phyloP scores from a whole-genome alignment of 495 filamentous ascomycete genomes.

The Neurospora sp. region DNA sequence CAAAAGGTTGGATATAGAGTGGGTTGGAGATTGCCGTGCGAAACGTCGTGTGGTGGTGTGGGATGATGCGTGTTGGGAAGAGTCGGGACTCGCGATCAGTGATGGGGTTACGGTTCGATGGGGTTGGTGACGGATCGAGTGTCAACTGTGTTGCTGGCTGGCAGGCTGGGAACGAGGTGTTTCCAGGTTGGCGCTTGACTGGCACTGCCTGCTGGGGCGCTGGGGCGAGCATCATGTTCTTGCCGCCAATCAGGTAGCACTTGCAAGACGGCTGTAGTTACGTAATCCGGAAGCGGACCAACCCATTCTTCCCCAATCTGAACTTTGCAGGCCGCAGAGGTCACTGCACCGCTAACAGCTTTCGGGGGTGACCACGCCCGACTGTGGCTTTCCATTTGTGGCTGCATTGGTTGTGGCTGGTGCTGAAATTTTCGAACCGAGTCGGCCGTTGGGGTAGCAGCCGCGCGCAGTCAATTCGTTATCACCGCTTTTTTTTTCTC shows the following conservation, averaged over 20 bases:
- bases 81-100: conserved; percentile 7
- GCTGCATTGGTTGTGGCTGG: not conserved
- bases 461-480: not conserved
- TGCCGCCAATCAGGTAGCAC: conserved; percentile 1
- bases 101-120: conserved; percentile 11
- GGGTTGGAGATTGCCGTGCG: not conserved
- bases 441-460: not conserved
- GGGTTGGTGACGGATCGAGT: conserved; percentile 17
- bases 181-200: conserved; percentile 32
- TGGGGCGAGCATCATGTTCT: conserved; percentile 15
- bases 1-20: conserved; percentile 8
- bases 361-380: not conserved
- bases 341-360: not conserved
- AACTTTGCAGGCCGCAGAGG: not conserved
- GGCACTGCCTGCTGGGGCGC: conserved; percentile 14
- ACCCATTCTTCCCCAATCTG: conserved; percentile 6
- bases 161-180: conserved; percentile 25
- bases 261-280: conserved; percentile 9
- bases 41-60: conserved; percentile 1
- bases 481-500: not conserved
- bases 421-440: not conserved
- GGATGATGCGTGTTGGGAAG: conserved; percentile 11
- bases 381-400: not conserved
- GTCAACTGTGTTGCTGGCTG: conserved; percentile 7
- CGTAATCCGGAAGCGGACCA: conserved; percentile 18